Conservation (phyloP, 2,329 filamentous ascomycete genomes). For the Cercospora sp. region DNA sequence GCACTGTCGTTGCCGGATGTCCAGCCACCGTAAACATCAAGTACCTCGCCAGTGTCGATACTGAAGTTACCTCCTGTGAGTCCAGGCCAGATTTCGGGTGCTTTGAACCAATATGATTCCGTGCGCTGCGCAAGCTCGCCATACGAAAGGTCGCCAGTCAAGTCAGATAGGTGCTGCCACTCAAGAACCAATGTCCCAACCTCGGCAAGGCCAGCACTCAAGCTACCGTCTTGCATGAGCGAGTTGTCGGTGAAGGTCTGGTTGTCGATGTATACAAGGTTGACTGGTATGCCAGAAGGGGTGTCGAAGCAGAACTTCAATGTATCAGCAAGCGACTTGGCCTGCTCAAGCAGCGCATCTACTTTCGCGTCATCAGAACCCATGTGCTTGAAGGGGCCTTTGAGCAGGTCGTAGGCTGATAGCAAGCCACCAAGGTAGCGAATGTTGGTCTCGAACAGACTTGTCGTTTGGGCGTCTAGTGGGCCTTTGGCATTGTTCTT, state of each 20-base stretch:
- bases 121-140: constrained; percentile 65
- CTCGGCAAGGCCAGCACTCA: constrained; percentile 71
- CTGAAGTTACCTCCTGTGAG: constrained; percentile 69
- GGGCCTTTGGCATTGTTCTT: constrained; percentile 43
- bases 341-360: constrained; percentile 64
- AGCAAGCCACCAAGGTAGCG: constrained; percentile 80
- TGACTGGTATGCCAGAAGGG: constrained; percentile 70
- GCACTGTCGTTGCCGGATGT: constrained; percentile 74
- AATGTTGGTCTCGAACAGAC: constrained; percentile 87
- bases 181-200: constrained; percentile 78
- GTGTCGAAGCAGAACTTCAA: constrained; percentile 79
- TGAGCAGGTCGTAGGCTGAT: constrained; percentile 73
- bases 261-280: constrained; percentile 61
- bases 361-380: constrained; percentile 46
- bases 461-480: constrained; percentile 40
- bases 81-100: constrained; percentile 74
- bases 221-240: constrained; percentile 48
- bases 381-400: constrained; percentile 56
- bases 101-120: constrained; percentile 68
- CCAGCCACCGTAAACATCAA: constrained; percentile 71
- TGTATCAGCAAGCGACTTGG: constrained; percentile 67
- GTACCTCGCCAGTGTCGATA: constrained; percentile 65
- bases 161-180: constrained; percentile 77
- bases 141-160: constrained; percentile 69
- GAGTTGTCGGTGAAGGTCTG: constrained; percentile 23